phyloP scores from a whole-genome alignment of 352 stramenopile genomes.

The Phytophthora tentaculata region DNA sequence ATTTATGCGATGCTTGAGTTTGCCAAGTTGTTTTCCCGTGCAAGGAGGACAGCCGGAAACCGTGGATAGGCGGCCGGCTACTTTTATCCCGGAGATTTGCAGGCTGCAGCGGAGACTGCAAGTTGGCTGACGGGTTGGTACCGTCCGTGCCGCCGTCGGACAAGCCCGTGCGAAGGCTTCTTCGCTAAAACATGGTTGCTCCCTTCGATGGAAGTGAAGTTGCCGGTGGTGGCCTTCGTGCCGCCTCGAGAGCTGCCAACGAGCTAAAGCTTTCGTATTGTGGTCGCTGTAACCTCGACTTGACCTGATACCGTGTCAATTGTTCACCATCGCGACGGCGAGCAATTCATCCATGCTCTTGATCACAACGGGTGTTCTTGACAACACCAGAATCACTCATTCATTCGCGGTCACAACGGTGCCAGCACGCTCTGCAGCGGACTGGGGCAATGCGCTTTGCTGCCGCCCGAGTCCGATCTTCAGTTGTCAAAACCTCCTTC shows the following conservation, averaged over 20 bases:
- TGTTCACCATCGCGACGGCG: slow-evolving; percentile 42
- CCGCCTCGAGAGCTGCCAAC: slow-evolving; percentile 6
- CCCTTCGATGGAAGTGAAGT: background rate
- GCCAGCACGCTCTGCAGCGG: slow-evolving; percentile 31
- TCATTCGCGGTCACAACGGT: slow-evolving; percentile 26
- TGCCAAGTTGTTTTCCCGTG: slow-evolving; percentile 26
- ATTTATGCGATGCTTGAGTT: slow-evolving; percentile 39
- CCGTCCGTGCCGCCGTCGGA: slow-evolving; percentile 20
- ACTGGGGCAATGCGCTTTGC: slow-evolving; percentile 19
- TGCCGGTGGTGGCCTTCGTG: slow-evolving; percentile 13
- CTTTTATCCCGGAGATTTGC: slow-evolving; percentile 38
- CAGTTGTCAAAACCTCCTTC: slow-evolving; percentile 21
- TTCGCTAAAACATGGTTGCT: slow-evolving; percentile 1
- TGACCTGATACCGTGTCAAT: slow-evolving; percentile 25
- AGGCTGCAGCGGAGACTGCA: slow-evolving; percentile 14
- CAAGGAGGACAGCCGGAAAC: slow-evolving; percentile 17
- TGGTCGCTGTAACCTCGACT: slow-evolving; percentile 10
- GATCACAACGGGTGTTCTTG: slow-evolving; percentile 21
- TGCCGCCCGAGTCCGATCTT: slow-evolving; percentile 17
- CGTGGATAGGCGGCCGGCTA: slow-evolving; percentile 39
- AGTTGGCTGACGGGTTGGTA: background rate
- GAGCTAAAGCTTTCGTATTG: background rate
- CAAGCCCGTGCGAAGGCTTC: slow-evolving; percentile 6
- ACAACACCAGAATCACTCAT: slow-evolving; percentile 24
- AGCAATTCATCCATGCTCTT: slow-evolving; percentile 40